phyloP scores from a whole-genome alignment of 768 basidiomycete species.

The Suillus clintonianus region DNA sequence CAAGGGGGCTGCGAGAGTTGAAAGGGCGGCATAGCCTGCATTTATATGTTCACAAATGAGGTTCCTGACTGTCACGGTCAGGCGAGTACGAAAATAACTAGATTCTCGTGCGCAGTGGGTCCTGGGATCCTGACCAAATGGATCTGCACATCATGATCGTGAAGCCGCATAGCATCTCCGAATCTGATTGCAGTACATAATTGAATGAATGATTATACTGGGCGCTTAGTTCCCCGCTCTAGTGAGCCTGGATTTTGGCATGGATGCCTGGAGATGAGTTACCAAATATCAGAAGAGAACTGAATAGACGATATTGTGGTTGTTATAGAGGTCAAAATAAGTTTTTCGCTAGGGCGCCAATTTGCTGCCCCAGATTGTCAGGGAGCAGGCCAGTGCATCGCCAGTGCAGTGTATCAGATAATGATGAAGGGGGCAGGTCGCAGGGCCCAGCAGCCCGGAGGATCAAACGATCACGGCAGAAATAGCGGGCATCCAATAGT shows the following conservation, averaged over 20 bases:
- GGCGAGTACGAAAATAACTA: conserved; percentile 10
- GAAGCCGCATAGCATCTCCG: not conserved
- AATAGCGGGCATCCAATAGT: not conserved
- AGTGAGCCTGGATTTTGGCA: no score
- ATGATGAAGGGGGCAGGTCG: no score
- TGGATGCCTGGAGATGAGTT: not conserved
- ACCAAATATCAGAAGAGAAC: not conserved
- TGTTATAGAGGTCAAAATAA: not conserved
- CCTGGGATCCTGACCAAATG: not conserved
- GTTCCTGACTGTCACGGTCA: conserved; percentile 4
- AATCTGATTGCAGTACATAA: not conserved
- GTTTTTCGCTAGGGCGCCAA: not conserved
- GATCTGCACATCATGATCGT: conserved; percentile 9
- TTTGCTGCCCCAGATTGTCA: not conserved
- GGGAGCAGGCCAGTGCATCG: no score
- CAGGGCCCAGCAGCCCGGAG: not conserved
- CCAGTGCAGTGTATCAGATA: not conserved
- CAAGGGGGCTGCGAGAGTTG: not conserved
- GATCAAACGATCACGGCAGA: not conserved
- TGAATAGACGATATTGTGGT: not conserved
- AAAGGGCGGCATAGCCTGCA: not conserved
- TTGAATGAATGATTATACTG: not conserved
- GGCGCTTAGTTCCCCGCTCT: not conserved
- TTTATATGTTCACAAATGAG: conserved; percentile 20
- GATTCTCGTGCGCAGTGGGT: not conserved